A percentile compares a stretch with the other conserved stretches of the same genome.
Evolutionary conservation across 192 early-diverging fungal genomes (phyloP).

Genomic region (Thoreauomyces humboldtii): DNA sequence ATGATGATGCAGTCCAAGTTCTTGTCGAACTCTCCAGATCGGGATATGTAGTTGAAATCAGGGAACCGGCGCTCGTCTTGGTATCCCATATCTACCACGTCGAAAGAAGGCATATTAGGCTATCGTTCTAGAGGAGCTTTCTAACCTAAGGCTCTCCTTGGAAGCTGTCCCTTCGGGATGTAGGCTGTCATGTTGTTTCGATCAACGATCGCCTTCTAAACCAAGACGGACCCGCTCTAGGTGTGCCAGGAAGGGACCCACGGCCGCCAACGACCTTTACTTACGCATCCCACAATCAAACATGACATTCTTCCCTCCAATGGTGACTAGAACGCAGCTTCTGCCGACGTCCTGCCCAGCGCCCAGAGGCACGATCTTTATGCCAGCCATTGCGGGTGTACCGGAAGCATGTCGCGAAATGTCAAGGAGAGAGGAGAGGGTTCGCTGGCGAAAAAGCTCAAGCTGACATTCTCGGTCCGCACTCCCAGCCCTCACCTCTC

Average conservation of each 20-base stretch:
- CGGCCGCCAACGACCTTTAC: too few species aligned
- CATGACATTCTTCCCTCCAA: conserved; percentile 94
- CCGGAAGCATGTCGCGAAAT: too few species aligned
- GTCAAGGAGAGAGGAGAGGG: too few species aligned
- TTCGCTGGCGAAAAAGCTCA: too few species aligned
- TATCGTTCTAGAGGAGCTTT: too few species aligned
- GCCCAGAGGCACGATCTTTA: conserved; percentile 68
- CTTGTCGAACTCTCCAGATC: conserved; percentile 73
- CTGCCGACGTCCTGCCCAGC: conserved; percentile 94
- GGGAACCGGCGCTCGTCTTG: conserved; percentile 90
- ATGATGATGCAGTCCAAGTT: conserved; percentile 91
- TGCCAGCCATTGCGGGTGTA: conserved; percentile 24
- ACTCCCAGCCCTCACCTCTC: too few species aligned
- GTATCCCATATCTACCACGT: conserved; percentile 83
- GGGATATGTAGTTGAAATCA: conserved; percentile 89
- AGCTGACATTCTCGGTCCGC: too few species aligned
- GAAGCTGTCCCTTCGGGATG: conserved; percentile 1
- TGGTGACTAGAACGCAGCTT: conserved; percentile 88
- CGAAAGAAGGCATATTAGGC: too few species aligned
- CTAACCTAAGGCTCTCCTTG: too few species aligned
- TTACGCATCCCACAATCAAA: conserved; percentile 51
- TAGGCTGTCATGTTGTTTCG: neutral
- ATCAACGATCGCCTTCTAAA: neutral
- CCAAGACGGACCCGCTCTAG: too few species aligned
- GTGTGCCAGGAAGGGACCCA: too few species aligned